phyloP scores from a whole-genome alignment of 2,329 filamentous ascomycete species.

The Diplodia sapinea region DNA sequence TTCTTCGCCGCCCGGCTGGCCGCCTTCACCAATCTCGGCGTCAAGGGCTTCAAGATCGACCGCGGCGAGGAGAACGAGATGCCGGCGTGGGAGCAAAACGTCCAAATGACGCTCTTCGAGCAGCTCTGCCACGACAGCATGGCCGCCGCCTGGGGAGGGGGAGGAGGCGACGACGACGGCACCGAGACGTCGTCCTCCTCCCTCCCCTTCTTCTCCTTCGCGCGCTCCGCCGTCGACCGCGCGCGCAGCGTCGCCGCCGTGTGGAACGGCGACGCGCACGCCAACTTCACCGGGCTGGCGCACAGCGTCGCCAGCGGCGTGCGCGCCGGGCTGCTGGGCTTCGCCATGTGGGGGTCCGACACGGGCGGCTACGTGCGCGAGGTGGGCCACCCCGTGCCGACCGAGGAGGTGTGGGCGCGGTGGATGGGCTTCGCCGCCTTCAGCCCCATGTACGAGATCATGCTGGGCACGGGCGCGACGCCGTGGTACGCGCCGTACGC shows the following conservation, averaged over 20 bases:
- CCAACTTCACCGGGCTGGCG: constrained; percentile 44
- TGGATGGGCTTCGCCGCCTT: constrained; percentile 52
- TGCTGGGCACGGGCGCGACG: constrained; percentile 45
- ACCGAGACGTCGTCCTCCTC: too few relatives aligned
- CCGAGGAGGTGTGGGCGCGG: constrained; percentile 45
- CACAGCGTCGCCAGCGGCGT: constrained; percentile 44
- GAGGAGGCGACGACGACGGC: not conserved
- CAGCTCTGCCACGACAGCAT: constrained; percentile 44
- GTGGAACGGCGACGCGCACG: constrained; percentile 47
- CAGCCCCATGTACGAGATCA: constrained; percentile 46
- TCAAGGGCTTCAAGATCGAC: constrained; percentile 50
- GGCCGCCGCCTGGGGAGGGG: constrained; percentile 41
- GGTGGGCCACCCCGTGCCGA: constrained; percentile 34
- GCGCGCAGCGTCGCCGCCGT: constrained; percentile 41
- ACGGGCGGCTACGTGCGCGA: constrained; percentile 45
- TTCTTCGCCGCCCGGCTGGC: constrained; percentile 43
- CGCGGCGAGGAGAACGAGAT: constrained; percentile 50
- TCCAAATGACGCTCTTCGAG: constrained; percentile 44
- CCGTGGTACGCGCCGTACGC: constrained; percentile 47
- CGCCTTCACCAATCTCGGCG: constrained; percentile 44
- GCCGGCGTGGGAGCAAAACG: constrained; percentile 47
- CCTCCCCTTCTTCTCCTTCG: constrained; percentile 44
- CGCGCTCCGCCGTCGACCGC: constrained; percentile 44
- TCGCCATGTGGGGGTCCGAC: constrained; percentile 45
- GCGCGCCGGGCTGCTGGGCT: constrained; percentile 43